Evolutionary conservation across 495 filamentous ascomycete species (phyloP).

Genomic region (Podospora conica): DNA sequence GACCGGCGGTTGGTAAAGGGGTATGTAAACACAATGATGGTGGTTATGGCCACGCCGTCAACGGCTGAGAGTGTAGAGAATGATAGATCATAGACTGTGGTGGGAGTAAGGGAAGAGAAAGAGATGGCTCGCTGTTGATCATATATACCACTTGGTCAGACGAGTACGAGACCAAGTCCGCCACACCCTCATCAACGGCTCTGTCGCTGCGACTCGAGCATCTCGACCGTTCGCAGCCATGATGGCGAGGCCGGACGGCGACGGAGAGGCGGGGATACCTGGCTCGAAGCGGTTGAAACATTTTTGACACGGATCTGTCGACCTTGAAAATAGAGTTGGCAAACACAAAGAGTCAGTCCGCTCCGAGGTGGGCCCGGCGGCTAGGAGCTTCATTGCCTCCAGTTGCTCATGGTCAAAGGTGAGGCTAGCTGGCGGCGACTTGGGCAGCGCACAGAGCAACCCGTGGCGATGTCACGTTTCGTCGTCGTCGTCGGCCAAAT

Average conservation of each 20-base stretch:
- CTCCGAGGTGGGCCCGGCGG: neutral
- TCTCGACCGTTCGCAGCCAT: neutral
- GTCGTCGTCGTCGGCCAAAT: neutral
- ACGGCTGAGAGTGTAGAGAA: neutral
- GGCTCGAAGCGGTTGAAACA: constrained; percentile 27
- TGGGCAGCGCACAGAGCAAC: neutral
- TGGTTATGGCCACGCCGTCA: no score
- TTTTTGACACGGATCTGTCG: constrained; percentile 18
- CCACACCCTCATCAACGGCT: neutral
- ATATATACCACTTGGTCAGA: constrained; percentile 27
- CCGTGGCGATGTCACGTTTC: neutral
- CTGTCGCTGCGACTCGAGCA: neutral
- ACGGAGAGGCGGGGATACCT: constrained; percentile 19
- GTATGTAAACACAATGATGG: neutral
- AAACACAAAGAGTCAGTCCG: neutral
- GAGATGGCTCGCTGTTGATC: constrained; percentile 14
- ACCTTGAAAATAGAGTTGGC: neutral
- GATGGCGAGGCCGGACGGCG: neutral
- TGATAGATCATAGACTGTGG: constrained; percentile 34
- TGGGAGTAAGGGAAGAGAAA: constrained; percentile 14
- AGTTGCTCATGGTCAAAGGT: neutral
- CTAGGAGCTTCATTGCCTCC: neutral
- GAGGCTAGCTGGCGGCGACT: neutral
- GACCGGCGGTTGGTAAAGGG: neutral
- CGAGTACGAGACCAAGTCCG: neutral